Evolutionary conservation across 2,329 filamentous ascomycete genomes (phyloP).

Genomic region (Chaetomiaceae sp.): DNA sequence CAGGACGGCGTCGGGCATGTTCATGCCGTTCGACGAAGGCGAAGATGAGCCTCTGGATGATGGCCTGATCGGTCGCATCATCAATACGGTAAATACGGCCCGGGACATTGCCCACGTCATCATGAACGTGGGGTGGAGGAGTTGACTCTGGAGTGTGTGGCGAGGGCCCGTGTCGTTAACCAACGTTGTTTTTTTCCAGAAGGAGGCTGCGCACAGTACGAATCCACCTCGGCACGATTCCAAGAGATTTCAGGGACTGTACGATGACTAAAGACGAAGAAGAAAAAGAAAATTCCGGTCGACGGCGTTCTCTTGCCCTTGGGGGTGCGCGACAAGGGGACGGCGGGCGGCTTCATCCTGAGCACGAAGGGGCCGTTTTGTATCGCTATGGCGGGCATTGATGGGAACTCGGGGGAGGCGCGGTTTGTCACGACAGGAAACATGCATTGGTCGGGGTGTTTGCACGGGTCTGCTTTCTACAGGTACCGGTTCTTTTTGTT

Average conservation of each 20-base stretch:
- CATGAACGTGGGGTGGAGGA: conserved; percentile 65
- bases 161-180: conserved; percentile 27
- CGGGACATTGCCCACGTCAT: conserved; percentile 67
- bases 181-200: conserved; percentile 30
- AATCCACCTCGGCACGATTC: conserved; percentile 24
- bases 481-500: conserved; percentile 6
- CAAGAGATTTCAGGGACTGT: conserved; percentile 23
- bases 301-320: conserved; percentile 4
- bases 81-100: conserved; percentile 73
- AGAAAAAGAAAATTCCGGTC: neutral
- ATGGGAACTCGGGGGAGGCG: conserved; percentile 5
- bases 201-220: conserved; percentile 25
- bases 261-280: conserved; percentile 22
- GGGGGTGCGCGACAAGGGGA: conserved; percentile 5
- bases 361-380: conserved; percentile 10
- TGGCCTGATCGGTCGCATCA: conserved; percentile 70
- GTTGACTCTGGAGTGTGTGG: conserved; percentile 33
- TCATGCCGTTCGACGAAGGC: conserved; percentile 79
- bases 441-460: conserved; percentile 28
- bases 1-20: conserved; percentile 80
- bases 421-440: conserved; percentile 20
- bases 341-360: neutral
- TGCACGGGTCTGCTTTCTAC: conserved; percentile 12
- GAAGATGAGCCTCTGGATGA: conserved; percentile 54
- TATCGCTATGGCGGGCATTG: conserved; percentile 11